Evolutionary conservation across 305 asterid genomes (phyloP).

Genomic region (Rubia tinctorum): DNA sequence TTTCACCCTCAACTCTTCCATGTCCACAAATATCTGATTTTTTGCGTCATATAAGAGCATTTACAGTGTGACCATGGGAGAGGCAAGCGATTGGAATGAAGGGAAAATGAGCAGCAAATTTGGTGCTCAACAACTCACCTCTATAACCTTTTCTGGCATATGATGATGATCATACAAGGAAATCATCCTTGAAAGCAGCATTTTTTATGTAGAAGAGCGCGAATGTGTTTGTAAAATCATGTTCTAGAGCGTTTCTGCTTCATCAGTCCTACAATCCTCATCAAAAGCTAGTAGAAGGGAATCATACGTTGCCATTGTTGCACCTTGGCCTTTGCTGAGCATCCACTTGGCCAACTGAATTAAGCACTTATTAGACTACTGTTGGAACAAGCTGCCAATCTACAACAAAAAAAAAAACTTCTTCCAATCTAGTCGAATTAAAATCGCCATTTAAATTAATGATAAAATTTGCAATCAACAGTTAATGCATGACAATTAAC

Average conservation of each 20-base stretch:
- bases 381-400: not conserved
- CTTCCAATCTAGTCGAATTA: not conserved
- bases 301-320: conserved; percentile 84
- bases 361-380: not conserved
- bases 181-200: conserved; percentile 79
- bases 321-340: conserved; percentile 97
- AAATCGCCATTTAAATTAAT: not conserved
- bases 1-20: conserved; percentile 89
- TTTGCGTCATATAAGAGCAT: not conserved
- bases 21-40: conserved; percentile 79
- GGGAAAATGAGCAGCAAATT: not conserved
- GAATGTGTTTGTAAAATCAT: conserved; percentile 61
- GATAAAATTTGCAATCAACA: not conserved
- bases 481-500: not conserved
- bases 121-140: conserved; percentile 38
- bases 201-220: conserved; percentile 76
- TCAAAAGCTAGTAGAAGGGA: conserved; percentile 76
- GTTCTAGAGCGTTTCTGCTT: conserved; percentile 77
- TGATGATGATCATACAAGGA: conserved; percentile 76
- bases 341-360: conserved; percentile 92
- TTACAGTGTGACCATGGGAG: not conserved
- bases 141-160: conserved; percentile 56
- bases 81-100: not conserved
- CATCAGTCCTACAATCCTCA: conserved; percentile 80
- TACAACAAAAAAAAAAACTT: not conserved